Percentiles rank a stretch among this genome's conserved stretches.
phyloP scores from a whole-genome alignment of 495 filamentous ascomycete genomes.

The Aspergillus saccharolyticus region DNA sequence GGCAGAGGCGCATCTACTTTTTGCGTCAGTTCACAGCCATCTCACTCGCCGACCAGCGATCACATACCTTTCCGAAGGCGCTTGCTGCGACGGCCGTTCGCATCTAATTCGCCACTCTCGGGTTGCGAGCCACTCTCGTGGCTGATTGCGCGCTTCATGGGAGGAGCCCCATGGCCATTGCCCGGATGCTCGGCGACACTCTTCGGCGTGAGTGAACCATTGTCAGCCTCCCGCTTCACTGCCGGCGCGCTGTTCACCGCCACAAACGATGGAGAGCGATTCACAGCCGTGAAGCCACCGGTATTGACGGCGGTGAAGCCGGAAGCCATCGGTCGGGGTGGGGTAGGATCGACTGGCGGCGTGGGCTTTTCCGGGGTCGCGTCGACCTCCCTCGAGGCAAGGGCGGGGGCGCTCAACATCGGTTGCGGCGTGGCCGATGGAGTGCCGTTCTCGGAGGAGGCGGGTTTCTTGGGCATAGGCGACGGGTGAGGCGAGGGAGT shows the following conservation, averaged over 20 bases:
- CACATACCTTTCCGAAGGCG: constrained; percentile 82
- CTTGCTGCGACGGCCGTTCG: constrained; percentile 79
- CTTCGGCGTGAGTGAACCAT: constrained; percentile 39
- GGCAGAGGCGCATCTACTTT: constrained; percentile 67
- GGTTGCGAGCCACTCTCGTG: constrained; percentile 64
- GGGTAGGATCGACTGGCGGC: constrained; percentile 48
- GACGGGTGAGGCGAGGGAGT: constrained; percentile 88
- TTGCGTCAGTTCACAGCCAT: neutral
- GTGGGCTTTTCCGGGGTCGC: constrained; percentile 37
- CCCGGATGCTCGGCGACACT: constrained; percentile 34
- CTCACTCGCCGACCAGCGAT: neutral
- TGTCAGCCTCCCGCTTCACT: constrained; percentile 49
- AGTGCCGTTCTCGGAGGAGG: constrained; percentile 55
- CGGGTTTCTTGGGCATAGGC: constrained; percentile 64
- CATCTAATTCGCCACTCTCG: constrained; percentile 61
- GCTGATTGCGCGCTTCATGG: constrained; percentile 79
- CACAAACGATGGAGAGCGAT: constrained; percentile 51
- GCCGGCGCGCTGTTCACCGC: constrained; percentile 44
- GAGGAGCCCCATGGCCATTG: constrained; percentile 53
- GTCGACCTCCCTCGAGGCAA: constrained; percentile 55
- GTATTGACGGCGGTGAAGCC: constrained; percentile 83
- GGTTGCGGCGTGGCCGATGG: constrained; percentile 60
- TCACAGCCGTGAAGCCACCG: constrained; percentile 73
- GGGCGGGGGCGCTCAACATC: constrained; percentile 67
- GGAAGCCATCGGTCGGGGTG: constrained; percentile 47